A percentile compares a stretch with the other conserved stretches of the same genome.
phyloP scores from a whole-genome alignment of 2,329 filamentous ascomycete genomes.

The Diaporthe citrichinensis region DNA sequence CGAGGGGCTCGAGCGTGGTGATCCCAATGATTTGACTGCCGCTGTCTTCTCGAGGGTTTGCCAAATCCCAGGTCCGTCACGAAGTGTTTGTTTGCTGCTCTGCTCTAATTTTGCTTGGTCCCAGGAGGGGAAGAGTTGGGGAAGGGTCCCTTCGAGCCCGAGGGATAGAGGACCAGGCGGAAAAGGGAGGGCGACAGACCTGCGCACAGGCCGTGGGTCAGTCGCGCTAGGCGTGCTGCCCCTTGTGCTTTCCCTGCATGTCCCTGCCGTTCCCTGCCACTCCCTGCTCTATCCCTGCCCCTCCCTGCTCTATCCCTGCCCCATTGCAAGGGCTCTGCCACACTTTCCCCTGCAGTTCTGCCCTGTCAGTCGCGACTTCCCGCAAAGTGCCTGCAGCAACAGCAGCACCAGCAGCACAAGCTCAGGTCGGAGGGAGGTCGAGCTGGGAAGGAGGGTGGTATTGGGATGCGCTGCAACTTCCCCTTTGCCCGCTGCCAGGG shows the following conservation, averaged over 20 bases:
- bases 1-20: slow-evolving; percentile 17
- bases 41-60: not conserved
- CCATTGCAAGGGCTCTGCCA: not conserved
- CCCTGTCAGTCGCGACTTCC: slow-evolving; percentile 30
- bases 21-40: slow-evolving; percentile 21
- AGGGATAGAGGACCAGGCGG: not conserved
- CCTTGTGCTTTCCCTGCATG: not conserved
- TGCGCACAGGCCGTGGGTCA: slow-evolving; percentile 4
- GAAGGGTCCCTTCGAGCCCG: not conserved
- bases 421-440: not conserved
- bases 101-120: not conserved
- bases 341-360: slow-evolving; percentile 9
- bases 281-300: slow-evolving; percentile 1
- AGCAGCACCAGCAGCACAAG: slow-evolving; percentile 11
- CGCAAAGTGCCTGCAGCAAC: slow-evolving; percentile 30
- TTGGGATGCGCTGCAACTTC: slow-evolving; percentile 17
- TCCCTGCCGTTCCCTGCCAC: not conserved
- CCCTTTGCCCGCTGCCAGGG: slow-evolving; percentile 21
- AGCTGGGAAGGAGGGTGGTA: slow-evolving; percentile 16
- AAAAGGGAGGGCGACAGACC: slow-evolving; percentile 7
- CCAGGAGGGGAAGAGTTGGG: not conserved
- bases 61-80: not conserved
- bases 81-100: not conserved
- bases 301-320: not conserved
- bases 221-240: not conserved